A percentile compares a stretch with the other conserved stretches of the same genome.
Evolutionary conservation across 1,284 basidiomycete genomes (phyloP).

Genomic region (Rugosomyces carneus): DNA sequence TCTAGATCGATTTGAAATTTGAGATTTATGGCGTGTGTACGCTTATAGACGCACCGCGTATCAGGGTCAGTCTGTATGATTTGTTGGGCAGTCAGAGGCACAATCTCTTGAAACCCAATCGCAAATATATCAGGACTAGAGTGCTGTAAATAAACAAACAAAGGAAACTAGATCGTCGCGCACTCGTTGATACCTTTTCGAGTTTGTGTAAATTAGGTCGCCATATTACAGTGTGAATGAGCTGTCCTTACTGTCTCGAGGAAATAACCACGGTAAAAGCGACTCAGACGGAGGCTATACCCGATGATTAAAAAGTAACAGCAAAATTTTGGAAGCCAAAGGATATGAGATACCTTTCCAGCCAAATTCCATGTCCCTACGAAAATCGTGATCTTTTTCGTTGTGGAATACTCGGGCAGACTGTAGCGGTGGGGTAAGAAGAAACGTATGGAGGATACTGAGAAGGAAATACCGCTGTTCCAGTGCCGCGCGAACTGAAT

Average conservation of each 20-base stretch:
- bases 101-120: conserved; percentile 97
- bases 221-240: conserved; percentile 1
- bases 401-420: conserved; percentile 80
- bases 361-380: conserved; percentile 96
- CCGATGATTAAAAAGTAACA: conserved; percentile 1
- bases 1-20: conserved; percentile 33
- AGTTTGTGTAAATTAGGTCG: conserved; percentile 9
- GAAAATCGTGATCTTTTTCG: conserved; percentile 70
- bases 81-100: conserved; percentile 93
- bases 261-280: conserved; percentile 87
- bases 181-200: conserved; percentile 53
- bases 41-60: conserved; percentile 54
- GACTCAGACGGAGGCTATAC: conserved; percentile 68
- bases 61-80: conserved; percentile 96
- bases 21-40: not conserved
- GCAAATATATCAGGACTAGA: conserved; percentile 83
- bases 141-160: conserved; percentile 4
- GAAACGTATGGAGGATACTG: conserved; percentile 5
- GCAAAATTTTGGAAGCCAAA: not conserved
- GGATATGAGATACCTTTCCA: conserved; percentile 56
- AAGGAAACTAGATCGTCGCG: conserved; percentile 16
- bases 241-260: conserved; percentile 55
- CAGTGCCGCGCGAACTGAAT: conserved; percentile 72
- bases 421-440: conserved; percentile 31
- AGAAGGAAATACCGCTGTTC: conserved; percentile 45